Evolutionary conservation across 495 filamentous ascomycete species (phyloP), one percentile per base, ranked within the genome.

Genomic region (Penicillium pancosmium): DNA sequence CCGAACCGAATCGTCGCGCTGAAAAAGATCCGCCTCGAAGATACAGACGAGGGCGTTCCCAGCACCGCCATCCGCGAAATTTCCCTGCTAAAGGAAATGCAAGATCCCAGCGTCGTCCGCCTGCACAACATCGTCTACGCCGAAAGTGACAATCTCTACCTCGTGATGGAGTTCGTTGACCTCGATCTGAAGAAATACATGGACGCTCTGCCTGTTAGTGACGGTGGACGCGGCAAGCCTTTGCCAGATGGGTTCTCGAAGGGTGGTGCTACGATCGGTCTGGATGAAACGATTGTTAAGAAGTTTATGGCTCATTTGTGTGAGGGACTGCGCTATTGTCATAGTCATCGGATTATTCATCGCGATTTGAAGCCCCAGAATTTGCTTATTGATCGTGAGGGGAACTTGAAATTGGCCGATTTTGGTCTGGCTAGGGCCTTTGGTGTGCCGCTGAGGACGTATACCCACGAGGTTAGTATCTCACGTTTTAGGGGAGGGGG

Each of bases 361-460:
- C 88, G 94, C 61, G 94, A 99, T 76, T 73, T 99, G 66, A 99
- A 99, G 80, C 95, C 94, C 12, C 95, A 98, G 81, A 99, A 99
- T 73, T 76, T 99, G 65, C 82, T 99, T 60, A 97, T 99, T 71
- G 84, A 98, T 74, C 85, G 88, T 51, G 92, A 98, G 13, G 94
- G 95, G 51, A 97, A 98, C 72, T 78, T 99, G 59, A 99, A 99
- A 80, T 78, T 99, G 63, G 94, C 92, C 41, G 94, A 99, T 82
- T 99, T 99, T 69, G 94, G 94, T 71, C 81, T 99, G 65, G 94
- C 94, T 3, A 84, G 94, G 66, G 95, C 95, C 3, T 98, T 99
- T 68, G 94, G 94, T 73, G 94, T 98, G 33, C 94, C 94, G 1
- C 82, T 98, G 63, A 83, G 95, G 63, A 99, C 95, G 35, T 98